Evolutionary conservation across 106 monocot genomes (phyloP).

Genomic region (Platanthera guangdongensis): DNA sequence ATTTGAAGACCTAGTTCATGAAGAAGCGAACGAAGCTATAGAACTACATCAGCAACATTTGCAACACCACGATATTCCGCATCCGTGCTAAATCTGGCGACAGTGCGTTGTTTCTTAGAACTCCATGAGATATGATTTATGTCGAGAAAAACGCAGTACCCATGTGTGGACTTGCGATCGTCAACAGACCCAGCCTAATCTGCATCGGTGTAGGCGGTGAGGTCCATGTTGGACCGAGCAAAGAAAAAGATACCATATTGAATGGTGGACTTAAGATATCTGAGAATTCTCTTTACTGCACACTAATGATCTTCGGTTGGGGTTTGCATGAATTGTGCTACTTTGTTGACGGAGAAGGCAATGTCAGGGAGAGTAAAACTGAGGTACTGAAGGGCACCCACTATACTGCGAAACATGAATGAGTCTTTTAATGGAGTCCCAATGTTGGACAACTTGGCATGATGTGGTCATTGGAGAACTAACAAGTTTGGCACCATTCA

Average conservation of each 20-base stretch:
- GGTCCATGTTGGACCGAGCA: background rate
- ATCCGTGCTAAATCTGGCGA: background rate
- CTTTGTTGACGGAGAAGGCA: background rate
- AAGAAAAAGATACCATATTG: background rate
- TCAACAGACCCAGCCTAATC: background rate
- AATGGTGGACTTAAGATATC: background rate
- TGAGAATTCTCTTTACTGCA: background rate
- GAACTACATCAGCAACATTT: background rate
- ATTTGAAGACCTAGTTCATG: background rate
- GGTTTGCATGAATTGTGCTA: conserved; percentile 5
- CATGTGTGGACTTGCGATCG: background rate
- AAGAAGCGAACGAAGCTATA: background rate
- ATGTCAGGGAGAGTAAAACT: background rate
- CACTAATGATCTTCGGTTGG: background rate
- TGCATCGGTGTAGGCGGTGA: background rate
- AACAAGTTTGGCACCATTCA: background rate
- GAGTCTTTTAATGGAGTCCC: background rate
- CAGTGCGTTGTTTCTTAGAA: conserved; percentile 8
- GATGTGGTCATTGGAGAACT: background rate
- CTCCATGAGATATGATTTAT: background rate
- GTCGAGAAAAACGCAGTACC: background rate
- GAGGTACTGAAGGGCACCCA: background rate
- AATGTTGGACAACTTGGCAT: background rate
- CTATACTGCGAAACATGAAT: no score
- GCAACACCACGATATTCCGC: conserved; percentile 7